Conservation (phyloP, 352 stramenopile genomes). For the Bremia lactucae region DNA sequence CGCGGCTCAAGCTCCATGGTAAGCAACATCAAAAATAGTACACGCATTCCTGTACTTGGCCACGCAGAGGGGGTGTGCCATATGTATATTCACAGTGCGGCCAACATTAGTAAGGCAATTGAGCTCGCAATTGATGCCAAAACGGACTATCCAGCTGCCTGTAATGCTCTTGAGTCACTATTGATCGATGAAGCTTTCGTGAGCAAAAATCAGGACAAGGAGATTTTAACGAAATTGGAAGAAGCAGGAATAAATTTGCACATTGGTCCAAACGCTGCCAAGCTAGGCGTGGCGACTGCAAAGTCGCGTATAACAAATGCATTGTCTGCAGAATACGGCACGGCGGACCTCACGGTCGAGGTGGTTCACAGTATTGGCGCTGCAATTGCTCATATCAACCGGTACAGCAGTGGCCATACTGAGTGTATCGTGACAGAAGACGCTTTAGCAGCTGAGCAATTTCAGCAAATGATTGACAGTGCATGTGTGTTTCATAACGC, state of each 20-base stretch:
- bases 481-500: conserved; percentile 98
- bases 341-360: conserved; percentile 90
- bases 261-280: conserved; percentile 83
- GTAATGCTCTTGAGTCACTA: conserved; percentile 96
- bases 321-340: conserved; percentile 92
- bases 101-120: conserved; percentile 76
- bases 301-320: conserved; percentile 65
- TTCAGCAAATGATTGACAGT: conserved; percentile 87
- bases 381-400: conserved; percentile 93
- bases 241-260: conserved; percentile 89
- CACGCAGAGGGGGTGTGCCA: conserved; percentile 98
- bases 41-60: conserved; percentile 94
- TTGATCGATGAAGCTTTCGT: conserved; percentile 89
- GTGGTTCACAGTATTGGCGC: conserved; percentile 84
- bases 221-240: conserved; percentile 77
- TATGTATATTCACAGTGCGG: conserved; percentile 93
- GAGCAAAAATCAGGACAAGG: conserved; percentile 50
- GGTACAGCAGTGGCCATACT: conserved; percentile 93
- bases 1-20: conserved; percentile 93
- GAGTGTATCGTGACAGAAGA: conserved; percentile 95
- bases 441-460: conserved; percentile 48
- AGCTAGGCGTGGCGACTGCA: conserved; percentile 40
- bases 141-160: conserved; percentile 96
- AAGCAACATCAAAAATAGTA: conserved; percentile 94
- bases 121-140: conserved; percentile 95